Base-by-base conservation (phyloP, 768 basidiomycete species). In the Boletus vinaceobasis region DNA sequence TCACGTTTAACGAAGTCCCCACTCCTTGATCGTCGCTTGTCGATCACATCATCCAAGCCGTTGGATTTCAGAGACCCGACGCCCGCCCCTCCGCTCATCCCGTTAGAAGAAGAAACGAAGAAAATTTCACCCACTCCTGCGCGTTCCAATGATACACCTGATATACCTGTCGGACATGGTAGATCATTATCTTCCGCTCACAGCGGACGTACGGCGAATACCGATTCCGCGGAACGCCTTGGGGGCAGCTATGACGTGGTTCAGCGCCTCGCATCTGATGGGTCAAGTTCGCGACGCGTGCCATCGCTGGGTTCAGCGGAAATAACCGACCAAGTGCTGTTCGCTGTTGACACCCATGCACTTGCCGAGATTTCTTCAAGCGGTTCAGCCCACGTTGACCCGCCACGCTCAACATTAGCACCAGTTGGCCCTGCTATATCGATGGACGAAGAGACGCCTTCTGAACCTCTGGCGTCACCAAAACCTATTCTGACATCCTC, bases 51-150 rank as follows among this genome's bases (percentile, higher is more conserved):
- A 52, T 65, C 56, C 62, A 69, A 48, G 54, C 60, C 43, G 43
- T 66, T 76, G 14, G 85, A 90, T 21, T 81, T 93, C 64, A 81
- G 88, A 21, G 92, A 95, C 70, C 92, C 93, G 1, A 84, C 85
- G 48, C 88, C 90, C 1, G 82, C 82, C 4, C 91, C 91, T 0
- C 76, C 76, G 13, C 75, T 93, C 5, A 73, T 76, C 43, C 72
- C 82, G 3, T 83, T 88, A 49, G 79, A 82, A 52, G 82, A 88
- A 31, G 82, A 88, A 31, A 60, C 60, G 15, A 62, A 60, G 13
- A 63, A 66, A 44, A n/a, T 43, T 9, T 31, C 57, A 11, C 45
- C 50, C 14, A 44, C 50, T 17, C 62, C 59, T 33, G 58, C 56
- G 4, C 42, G 56, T 32, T 65, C 64, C 13, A 50, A 52, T 43